These are phyloP conservation scores for Alternaria atra DNA, from an alignment of 2,329 filamentous ascomycete genomes.

Conservation along the genomic window DNA sequence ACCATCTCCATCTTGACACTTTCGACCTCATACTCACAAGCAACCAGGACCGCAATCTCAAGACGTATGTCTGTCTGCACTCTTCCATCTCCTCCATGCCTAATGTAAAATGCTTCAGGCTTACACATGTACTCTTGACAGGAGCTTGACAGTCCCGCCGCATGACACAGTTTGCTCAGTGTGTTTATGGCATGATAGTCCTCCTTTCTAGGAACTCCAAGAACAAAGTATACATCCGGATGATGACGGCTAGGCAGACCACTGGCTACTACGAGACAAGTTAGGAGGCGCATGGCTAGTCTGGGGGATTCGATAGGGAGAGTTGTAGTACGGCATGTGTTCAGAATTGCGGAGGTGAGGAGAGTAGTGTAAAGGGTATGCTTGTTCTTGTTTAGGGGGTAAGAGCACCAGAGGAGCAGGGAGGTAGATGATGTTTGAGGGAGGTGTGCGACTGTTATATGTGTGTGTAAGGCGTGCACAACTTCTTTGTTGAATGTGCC, in stretches of 20 bases:
- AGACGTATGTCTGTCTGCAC: neutral
- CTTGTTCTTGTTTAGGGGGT: too few relatives aligned
- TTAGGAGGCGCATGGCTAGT: neutral
- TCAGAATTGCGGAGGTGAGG: neutral
- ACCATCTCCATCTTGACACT: neutral
- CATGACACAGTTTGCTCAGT: neutral
- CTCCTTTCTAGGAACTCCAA: neutral
- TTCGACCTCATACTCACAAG: neutral
- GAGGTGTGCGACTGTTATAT: neutral
- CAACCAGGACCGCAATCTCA: neutral
- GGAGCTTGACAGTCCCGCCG: neutral
- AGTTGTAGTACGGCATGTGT: neutral
- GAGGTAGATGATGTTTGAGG: neutral
- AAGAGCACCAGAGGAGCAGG: neutral
- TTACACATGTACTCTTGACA: neutral
- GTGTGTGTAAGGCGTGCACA: neutral
- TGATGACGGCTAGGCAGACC: neutral
- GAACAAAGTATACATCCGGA: neutral
- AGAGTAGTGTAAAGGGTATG: neutral
- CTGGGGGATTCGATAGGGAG: neutral
- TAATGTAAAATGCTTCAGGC: neutral
- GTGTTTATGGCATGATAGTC: neutral
- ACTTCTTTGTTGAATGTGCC: neutral
- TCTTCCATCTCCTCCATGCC: neutral
- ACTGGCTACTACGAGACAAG: neutral